Evolutionary conservation across 2,329 filamentous ascomycete species (phyloP).

Genomic region (Seiridium unicorne): DNA sequence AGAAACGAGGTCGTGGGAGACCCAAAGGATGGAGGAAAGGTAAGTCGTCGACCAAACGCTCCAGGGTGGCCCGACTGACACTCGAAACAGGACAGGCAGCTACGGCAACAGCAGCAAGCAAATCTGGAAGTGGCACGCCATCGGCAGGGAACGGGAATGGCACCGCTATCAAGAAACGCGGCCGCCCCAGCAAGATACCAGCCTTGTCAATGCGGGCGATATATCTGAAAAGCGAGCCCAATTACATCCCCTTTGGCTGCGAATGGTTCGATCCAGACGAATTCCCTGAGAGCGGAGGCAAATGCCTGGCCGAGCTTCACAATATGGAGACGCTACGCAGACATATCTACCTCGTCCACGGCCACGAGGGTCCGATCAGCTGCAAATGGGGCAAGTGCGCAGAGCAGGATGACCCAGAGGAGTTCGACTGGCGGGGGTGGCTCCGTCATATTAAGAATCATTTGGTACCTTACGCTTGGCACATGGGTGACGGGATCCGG

Average conservation of each 20-base stretch:
- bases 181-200: slow-evolving; percentile 38
- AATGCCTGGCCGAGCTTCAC: slow-evolving; percentile 58
- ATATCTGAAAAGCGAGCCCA: slow-evolving; percentile 40
- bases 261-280: slow-evolving; percentile 46
- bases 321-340: slow-evolving; percentile 58
- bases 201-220: slow-evolving; percentile 37
- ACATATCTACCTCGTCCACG: slow-evolving; percentile 54
- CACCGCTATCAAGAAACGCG: slow-evolving; percentile 23
- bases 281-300: slow-evolving; percentile 11
- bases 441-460: slow-evolving; percentile 52
- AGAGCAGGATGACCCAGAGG: slow-evolving; percentile 13
- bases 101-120: background rate
- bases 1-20: slow-evolving; percentile 37
- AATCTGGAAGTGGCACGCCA: background rate
- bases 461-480: slow-evolving; percentile 52
- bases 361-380: slow-evolving; percentile 12
- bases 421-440: slow-evolving; percentile 32
- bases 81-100: background rate
- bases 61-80: background rate
- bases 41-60: slow-evolving; percentile 22
- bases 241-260: slow-evolving; percentile 54
- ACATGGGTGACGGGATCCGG: slow-evolving; percentile 57
- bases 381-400: slow-evolving; percentile 43
- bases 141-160: background rate
- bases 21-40: slow-evolving; percentile 46